phyloP scores from a whole-genome alignment of 2,329 filamentous ascomycete species.

The Acarospora socialis region DNA sequence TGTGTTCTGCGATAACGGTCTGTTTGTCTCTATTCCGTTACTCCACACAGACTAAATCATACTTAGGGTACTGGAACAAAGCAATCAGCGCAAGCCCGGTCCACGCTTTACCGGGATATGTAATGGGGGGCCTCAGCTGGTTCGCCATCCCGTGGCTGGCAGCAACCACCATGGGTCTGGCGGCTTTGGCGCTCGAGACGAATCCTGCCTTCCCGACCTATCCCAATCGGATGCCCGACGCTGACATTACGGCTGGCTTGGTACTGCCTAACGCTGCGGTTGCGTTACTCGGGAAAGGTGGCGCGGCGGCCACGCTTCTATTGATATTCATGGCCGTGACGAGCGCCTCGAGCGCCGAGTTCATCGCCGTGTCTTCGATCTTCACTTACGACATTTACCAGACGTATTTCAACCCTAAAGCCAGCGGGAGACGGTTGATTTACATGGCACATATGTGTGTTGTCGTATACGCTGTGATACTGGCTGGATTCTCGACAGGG shows the following conservation, averaged over 20 bases:
- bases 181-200: conserved; percentile 64
- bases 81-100: conserved; percentile 78
- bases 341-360: conserved; percentile 64
- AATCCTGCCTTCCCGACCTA: conserved; percentile 59
- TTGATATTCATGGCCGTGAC: conserved; percentile 88
- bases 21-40: conserved; percentile 1
- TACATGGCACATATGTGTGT: conserved; percentile 64
- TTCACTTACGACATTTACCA: conserved; percentile 82
- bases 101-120: conserved; percentile 75
- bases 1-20: conserved; percentile 66
- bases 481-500: conserved; percentile 65
- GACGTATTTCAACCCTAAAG: conserved; percentile 67
- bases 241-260: conserved; percentile 67
- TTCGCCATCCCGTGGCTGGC: conserved; percentile 87
- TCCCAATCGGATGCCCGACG: conserved; percentile 54
- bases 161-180: conserved; percentile 76
- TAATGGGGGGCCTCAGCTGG: conserved; percentile 75
- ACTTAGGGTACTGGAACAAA: conserved; percentile 68
- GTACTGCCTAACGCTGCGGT: conserved; percentile 78
- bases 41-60: not conserved
- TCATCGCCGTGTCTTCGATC: conserved; percentile 80
- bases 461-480: conserved; percentile 59
- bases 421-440: conserved; percentile 62
- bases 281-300: conserved; percentile 66
- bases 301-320: conserved; percentile 62